Evolutionary conservation across 352 stramenopile species (phyloP).

Genomic region (Pythium oligandrum): DNA sequence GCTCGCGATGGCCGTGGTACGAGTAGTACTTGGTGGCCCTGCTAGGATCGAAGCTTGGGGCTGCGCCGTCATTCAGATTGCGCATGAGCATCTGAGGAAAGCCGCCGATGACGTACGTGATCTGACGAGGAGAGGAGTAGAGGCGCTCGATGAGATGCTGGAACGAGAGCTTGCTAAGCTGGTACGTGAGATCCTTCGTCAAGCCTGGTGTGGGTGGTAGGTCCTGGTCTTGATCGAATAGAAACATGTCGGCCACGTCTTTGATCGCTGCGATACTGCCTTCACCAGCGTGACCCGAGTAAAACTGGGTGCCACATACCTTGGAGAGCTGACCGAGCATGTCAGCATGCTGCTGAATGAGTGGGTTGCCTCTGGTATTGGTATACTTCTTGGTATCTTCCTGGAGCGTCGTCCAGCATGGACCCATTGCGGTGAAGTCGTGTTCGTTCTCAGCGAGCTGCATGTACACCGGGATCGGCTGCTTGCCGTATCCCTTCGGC

Average conservation of each 20-base stretch:
- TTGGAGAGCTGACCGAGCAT: slow-evolving; percentile 28
- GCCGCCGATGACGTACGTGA: slow-evolving; percentile 63
- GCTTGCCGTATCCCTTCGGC: slow-evolving; percentile 43
- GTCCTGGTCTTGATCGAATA: slow-evolving; percentile 63
- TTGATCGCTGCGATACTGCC: slow-evolving; percentile 55
- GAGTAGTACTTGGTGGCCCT: slow-evolving; percentile 64
- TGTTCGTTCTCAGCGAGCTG: slow-evolving; percentile 75
- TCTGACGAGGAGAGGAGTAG: slow-evolving; percentile 57
- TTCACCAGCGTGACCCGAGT: slow-evolving; percentile 22
- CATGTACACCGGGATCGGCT: slow-evolving; percentile 76
- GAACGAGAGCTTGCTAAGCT: slow-evolving; percentile 59
- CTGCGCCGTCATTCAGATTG: slow-evolving; percentile 48
- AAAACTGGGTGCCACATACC: slow-evolving; percentile 54
- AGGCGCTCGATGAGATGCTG: slow-evolving; percentile 70
- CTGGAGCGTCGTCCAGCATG: slow-evolving; percentile 58
- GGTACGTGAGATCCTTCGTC: slow-evolving; percentile 31
- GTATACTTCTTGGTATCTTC: slow-evolving; percentile 46
- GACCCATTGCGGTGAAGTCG: slow-evolving; percentile 68
- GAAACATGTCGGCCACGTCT: slow-evolving; percentile 69
- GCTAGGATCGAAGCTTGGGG: slow-evolving; percentile 19
- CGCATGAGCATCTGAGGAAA: slow-evolving; percentile 62
- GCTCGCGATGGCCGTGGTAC: slow-evolving; percentile 75
- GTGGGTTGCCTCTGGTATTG: slow-evolving; percentile 24
- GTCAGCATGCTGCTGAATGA: slow-evolving; percentile 38
- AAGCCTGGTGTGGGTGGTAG: slow-evolving; percentile 42